Evolutionary conservation across 306 rosid species (phyloP).

Genomic region (Vicia faba): DNA sequence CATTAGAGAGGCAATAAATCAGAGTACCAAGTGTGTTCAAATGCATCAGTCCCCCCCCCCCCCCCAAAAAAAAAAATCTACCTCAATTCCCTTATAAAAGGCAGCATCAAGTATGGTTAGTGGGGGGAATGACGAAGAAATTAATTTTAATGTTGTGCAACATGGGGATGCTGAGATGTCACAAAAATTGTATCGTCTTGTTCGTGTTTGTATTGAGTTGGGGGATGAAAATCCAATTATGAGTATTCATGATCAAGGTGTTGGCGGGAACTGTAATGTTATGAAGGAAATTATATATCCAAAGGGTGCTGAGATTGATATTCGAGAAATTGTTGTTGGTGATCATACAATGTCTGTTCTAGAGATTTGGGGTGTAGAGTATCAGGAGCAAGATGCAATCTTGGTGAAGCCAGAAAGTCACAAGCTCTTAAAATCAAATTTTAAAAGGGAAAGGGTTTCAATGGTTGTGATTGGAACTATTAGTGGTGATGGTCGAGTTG

Average conservation of each 20-base stretch:
- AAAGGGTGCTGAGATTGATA: conserved; percentile 76
- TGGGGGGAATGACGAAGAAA: conserved; percentile 89
- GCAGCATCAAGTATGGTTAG: conserved; percentile 98
- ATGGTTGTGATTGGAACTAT: conserved; percentile 93
- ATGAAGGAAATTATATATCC: conserved; percentile 89
- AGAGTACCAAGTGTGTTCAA: no score
- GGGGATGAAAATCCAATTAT: conserved; percentile 82
- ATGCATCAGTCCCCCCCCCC: no score
- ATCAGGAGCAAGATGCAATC: conserved; percentile 95
- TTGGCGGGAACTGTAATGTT: conserved; percentile 93
- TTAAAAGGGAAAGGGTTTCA: conserved; percentile 76
- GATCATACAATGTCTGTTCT: conserved; percentile 88
- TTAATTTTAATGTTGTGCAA: conserved; percentile 95
- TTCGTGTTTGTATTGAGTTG: conserved; percentile 94
- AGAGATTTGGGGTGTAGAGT: conserved; percentile 96
- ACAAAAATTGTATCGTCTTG: conserved; percentile 86
- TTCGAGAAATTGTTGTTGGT: conserved; percentile 77
- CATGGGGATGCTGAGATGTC: conserved; percentile 99
- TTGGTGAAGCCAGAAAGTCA: no score
- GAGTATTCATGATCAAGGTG: conserved; percentile 95
- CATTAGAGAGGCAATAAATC: no score
- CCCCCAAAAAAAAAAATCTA: no score
- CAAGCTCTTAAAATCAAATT: conserved; percentile 62
- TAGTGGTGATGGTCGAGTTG: conserved; percentile 71
- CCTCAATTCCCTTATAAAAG: no score